These are phyloP conservation scores for Globisporangium takayamanum DNA, from an alignment of 352 stramenopile species.

Conservation along the genomic window DNA sequence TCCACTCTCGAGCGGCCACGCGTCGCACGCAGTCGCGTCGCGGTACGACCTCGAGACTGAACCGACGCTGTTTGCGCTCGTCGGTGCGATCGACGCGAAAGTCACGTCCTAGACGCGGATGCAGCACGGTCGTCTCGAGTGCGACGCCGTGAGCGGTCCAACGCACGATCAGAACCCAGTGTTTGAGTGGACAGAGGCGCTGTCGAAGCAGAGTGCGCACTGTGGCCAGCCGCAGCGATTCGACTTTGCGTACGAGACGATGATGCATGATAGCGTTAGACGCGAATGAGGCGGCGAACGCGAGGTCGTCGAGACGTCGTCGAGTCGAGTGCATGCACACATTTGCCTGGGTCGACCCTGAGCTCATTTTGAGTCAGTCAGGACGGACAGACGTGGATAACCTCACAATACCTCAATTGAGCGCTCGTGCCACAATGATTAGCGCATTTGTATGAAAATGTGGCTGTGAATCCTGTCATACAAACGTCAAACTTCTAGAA, in stretches of 20 bases:
- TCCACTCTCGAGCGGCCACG: slow-evolving; percentile 35
- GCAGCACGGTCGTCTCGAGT: slow-evolving; percentile 22
- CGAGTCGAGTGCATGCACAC: no score
- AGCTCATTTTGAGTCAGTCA: no score
- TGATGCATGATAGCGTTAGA: slow-evolving; percentile 20
- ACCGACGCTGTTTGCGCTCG: slow-evolving; percentile 24
- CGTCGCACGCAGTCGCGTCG: slow-evolving; percentile 47
- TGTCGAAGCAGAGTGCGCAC: slow-evolving; percentile 18
- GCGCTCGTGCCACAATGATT: no score
- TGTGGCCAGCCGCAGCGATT: slow-evolving; percentile 31
- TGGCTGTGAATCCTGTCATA: no score
- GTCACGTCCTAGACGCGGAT: slow-evolving; percentile 37
- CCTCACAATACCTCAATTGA: no score
- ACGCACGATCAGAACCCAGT: slow-evolving; percentile 42
- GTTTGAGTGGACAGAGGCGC: slow-evolving; percentile 53
- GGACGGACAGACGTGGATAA: no score
- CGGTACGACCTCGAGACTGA: slow-evolving; percentile 59
- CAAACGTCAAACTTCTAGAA: no score
- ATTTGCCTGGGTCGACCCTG: no score
- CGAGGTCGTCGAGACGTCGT: no score
- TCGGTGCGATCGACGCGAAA: slow-evolving; percentile 73
- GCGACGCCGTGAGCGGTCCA: slow-evolving; percentile 53
- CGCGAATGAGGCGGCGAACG: no score
- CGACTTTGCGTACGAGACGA: slow-evolving; percentile 34
- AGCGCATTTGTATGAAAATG: no score